Conservation (phyloP, 805 yeast genomes). For the Komagataella ulmi region DNA sequence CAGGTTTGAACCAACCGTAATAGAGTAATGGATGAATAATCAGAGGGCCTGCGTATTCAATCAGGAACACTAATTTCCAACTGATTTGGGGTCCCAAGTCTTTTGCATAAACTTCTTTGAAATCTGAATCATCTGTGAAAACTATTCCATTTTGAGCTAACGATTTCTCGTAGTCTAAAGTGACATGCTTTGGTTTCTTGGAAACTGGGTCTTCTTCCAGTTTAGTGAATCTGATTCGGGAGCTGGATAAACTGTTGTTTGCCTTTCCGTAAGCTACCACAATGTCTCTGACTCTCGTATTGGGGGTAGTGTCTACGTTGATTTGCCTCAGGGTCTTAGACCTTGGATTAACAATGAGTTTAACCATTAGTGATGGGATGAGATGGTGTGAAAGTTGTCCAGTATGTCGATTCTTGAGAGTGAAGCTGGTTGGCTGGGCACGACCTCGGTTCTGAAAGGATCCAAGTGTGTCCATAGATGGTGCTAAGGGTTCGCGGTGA, state of each 20-base stretch:
- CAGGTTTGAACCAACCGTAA: conserved; percentile 23
- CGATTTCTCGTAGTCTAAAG: conserved; percentile 30
- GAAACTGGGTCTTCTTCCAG: conserved; percentile 12
- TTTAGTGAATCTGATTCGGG: conserved; percentile 45
- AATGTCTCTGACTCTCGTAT: conserved; percentile 20
- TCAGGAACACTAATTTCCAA: conserved; percentile 81
- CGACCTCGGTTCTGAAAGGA: not conserved
- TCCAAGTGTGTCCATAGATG: too few species aligned
- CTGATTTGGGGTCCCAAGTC: conserved; percentile 90
- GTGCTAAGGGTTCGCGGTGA: not conserved
- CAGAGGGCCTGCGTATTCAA: conserved; percentile 88
- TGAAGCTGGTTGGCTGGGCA: not conserved
- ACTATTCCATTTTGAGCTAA: conserved; percentile 31
- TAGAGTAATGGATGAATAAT: conserved; percentile 64
- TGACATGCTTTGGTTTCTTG: conserved; percentile 23
- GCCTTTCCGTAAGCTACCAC: conserved; percentile 27
- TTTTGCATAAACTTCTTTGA: conserved; percentile 46
- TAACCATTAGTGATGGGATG: not conserved
- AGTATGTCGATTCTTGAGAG: not conserved
- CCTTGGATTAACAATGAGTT: conserved; percentile 35
- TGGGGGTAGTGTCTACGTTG: conserved; percentile 23
- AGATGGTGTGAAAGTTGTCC: not conserved
- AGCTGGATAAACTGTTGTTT: conserved; percentile 20
- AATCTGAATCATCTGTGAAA: conserved; percentile 17
- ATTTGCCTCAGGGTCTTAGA: conserved; percentile 42